Conservation (phyloP, 257 asterid species). For the Prunella vulgaris region DNA sequence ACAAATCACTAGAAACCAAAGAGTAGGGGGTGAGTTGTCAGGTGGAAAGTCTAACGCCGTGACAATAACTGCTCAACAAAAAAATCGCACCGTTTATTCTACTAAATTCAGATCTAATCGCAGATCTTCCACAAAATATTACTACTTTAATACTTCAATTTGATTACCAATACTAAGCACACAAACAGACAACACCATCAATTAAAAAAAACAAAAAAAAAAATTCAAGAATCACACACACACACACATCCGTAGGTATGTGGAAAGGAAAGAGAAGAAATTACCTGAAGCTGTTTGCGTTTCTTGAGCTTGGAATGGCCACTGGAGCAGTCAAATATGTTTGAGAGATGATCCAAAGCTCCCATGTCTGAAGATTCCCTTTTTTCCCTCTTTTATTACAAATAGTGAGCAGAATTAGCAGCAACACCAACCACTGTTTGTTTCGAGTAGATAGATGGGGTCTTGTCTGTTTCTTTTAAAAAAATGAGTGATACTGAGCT, state of each 20-base stretch:
- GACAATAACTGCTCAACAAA: not conserved
- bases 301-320: conserved; percentile 55
- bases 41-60: conserved; percentile 13
- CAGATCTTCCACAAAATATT: conserved; percentile 3
- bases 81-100: not conserved
- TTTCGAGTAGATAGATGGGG: too few relatives aligned
- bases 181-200: not conserved
- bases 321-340: conserved; percentile 71
- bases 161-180: not conserved
- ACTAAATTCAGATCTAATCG: conserved; percentile 29
- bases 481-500: not conserved
- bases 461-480: not conserved
- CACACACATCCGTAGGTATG: not conserved
- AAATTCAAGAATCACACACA: not conserved
- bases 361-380: conserved; percentile 41
- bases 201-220: not conserved
- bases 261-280: not conserved
- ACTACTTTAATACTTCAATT: not conserved
- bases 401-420: not conserved
- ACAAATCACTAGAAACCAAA: not conserved
- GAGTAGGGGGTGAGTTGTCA: conserved; percentile 23
- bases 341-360: conserved; percentile 71
- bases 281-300: conserved; percentile 88
- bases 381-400: not conserved
- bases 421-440: too few relatives aligned